Base-by-base conservation (phyloP, 2,329 filamentous ascomycete species). In the Alternaria sp. region DNA sequence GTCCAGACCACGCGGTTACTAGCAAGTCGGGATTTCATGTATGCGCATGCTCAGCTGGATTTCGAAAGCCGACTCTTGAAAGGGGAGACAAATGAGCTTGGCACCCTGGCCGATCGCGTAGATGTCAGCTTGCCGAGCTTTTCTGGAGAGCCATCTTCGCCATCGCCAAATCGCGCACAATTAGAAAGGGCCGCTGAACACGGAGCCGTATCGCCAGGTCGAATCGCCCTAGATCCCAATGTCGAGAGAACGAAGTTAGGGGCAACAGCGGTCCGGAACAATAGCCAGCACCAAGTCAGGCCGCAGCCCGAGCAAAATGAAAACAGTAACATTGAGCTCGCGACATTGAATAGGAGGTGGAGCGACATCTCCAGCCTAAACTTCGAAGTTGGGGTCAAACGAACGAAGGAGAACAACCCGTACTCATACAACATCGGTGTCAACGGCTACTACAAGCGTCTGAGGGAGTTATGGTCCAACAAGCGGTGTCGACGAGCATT, bases 1-100 rank as follows among this genome's bases (percentile, higher is more conserved):
- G 61, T 72, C 13, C 69, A 71, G 17, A 71, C 70, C 32, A 71
- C 67, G 3, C 60, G 54, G 4, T 49, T 71, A 0, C 44, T 70
- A n/a, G 69, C 65, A 13, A 69, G 65, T 28, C 67, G 69, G 2
- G 69, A 72, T 54, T 68, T 72, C 59, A 69, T 72, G 67, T 72
- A 72, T 28, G 67, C 69, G 6, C 70, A 72, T 56, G 69, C 69
- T 10, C 70, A 72, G 30, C 55, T 72, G 2, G 70, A 71, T 28
- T 69, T 71, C 47, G 70, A 72, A 47, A 70, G 69, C 44, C 61
- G 61, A 17, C 40, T 71, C 6, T 46, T 72, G n/a, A 62, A 61
- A 52, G 65, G 57, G 3, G 40, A 57, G 5, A 57, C 54, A 1
- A 62, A 66, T 19, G 62, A 72, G 51, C 54, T 57, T 25, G 61